Base-by-base conservation (phyloP, 495 filamentous ascomycete genomes). In the Penicillium atrosanguineum region DNA sequence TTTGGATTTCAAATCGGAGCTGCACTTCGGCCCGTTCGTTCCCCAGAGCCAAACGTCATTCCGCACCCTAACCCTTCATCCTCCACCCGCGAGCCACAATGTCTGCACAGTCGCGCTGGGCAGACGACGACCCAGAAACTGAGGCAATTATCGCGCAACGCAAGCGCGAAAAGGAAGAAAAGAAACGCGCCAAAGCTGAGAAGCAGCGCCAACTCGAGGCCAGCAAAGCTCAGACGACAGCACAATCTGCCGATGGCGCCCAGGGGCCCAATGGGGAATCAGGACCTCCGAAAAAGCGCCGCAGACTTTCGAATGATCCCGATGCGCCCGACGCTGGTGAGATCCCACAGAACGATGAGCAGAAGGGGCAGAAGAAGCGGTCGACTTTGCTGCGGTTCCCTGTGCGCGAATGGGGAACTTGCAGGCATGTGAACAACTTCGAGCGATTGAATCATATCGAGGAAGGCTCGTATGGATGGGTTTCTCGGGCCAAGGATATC, bases 401-500 rank as follows among this genome's bases (percentile, higher is more conserved):
- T 21, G 72, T 78, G 42, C 78, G 79, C 19, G 73, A 77, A 68
- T 95, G 92, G 81, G 81, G 82, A 34, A 83, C 83, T 39, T 89
- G 87, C 63, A 79, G 90, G 57, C 87, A 89, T 74, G 86, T 96
- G 44, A 87, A 93, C 67, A 87, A 91, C 66, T 97, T 91, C 69
- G 89, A 96, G 67, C 86, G 85, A 53, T 74, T 98, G 55, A 98
- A 98, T 63, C 88, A 94, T 70, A 98, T 98, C 62, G 94, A 97
- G 67, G 94, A 98, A 69, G 94, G 94, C 47, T 88, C 90, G 1
- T 98, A 97, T 72, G 94, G 94, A 46, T 92, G 85, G 83, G 94
- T 98, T 4, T 92, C 93, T 38, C 76, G 94, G 25, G 94, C 93
- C 7, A 84, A 77, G 55, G 90, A 96, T 66, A 80, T 79, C 11